Evolutionary conservation across 2,329 filamentous ascomycete genomes (phyloP).

Genomic region (Aspergillus terreus): DNA sequence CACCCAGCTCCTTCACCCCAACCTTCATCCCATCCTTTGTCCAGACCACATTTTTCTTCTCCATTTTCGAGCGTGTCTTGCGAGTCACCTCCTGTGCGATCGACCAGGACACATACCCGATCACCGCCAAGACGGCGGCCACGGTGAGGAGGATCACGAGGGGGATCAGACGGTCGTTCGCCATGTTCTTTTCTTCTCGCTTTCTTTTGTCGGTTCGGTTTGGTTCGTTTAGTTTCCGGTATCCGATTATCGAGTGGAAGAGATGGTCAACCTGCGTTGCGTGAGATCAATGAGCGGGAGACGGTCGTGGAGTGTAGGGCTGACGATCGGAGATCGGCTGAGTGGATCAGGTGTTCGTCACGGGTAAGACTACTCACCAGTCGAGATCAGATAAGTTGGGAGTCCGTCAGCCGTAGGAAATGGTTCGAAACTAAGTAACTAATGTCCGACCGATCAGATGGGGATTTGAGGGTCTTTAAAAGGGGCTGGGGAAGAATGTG

Average conservation of each 20-base stretch:
- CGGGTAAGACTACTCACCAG: neutral
- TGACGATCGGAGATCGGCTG: neutral
- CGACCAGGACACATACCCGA: conserved; percentile 56
- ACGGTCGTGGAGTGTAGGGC: neutral
- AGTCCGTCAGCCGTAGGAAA: neutral
- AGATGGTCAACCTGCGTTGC: neutral
- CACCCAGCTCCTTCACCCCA: conserved; percentile 54
- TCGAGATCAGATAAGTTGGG: neutral
- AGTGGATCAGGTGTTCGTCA: neutral
- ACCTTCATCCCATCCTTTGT: conserved; percentile 60
- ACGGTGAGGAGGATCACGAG: conserved; percentile 55
- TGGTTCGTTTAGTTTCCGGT: neutral
- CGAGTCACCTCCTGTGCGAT: conserved; percentile 58
- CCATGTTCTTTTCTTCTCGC: conserved; percentile 16
- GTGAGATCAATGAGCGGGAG: neutral
- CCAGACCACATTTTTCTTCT: conserved; percentile 60
- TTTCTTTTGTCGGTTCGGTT: neutral
- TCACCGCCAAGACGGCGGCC: conserved; percentile 47
- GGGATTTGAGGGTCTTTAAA: neutral
- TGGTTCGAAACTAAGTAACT: neutral
- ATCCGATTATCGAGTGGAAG: neutral
- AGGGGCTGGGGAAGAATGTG: neutral
- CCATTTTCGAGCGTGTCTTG: conserved; percentile 57
- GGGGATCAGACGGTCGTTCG: conserved; percentile 44
- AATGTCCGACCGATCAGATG: neutral